Base-by-base conservation (phyloP, 1,139 yeast species). In the Nakaseomyces nivariensis region DNA sequence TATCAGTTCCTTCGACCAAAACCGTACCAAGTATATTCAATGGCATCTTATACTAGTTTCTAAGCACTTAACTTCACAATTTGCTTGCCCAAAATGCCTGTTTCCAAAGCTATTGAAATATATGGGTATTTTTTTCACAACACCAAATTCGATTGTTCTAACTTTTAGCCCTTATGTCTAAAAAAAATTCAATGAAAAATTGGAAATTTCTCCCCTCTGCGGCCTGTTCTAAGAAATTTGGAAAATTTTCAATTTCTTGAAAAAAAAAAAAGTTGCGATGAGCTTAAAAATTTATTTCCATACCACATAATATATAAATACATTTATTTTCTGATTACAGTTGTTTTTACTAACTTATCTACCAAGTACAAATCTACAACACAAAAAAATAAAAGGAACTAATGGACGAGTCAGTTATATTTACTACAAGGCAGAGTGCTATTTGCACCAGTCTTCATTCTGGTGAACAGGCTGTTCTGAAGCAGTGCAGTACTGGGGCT, bases 21-120 rank as follows among this genome's bases (percentile, higher is more conserved):
- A 81, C 79, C 1, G 82, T 72, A 10, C 85, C 81, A 17, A 88
- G 62, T 56, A 88, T 80, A 63, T 90, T 86, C 51, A 90, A 64
- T 1, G 97, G 97, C 98, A 90, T 90, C 38, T 7, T 17, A 17
- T 17, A 17, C 22, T 17, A 17, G 2, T 17, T 17, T 17, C 22
- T 17, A 1, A 17, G 22, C 22, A 3, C 22, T 17, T 17, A 17
- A 17, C 1, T 17, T 17, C 22, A 17, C 22, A 17, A 17, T 17
- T 17, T 17, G 1, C 22, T 17, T 17, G 22, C 3, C 22, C 22
- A 17, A 17, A 17, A 17, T 17, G 22, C 22, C 22, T 17, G 22
- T 17, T 17, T 17, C 22, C 22, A 17, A 17, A 17, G 3, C 22
- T 17, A 17, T 17, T 17, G 22, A 17, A 17, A 17, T 17, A 17